Percentiles rank a stretch among this genome's conserved stretches.
Conservation (phyloP, 2,329 filamentous ascomycete genomes). For the Coccinonectria pachysandricola region DNA sequence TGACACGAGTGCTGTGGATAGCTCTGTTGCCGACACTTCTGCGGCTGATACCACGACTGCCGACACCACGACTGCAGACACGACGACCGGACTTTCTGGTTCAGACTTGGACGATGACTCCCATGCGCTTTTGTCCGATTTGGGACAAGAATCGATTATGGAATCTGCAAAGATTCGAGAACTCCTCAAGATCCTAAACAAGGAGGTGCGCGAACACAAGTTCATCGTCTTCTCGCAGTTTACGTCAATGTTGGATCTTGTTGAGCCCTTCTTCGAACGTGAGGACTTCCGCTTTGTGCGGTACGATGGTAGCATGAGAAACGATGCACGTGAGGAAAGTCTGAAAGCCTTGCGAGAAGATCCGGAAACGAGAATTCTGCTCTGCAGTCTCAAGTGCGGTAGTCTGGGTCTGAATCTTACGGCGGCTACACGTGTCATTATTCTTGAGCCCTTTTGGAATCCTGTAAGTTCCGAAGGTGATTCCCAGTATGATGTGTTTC, state of each 20-base stretch:
- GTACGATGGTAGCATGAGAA: conserved; percentile 92
- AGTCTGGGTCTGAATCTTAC: conserved; percentile 90
- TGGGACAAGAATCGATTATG: conserved; percentile 33
- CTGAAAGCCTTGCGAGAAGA: conserved; percentile 68
- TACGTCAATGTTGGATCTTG: conserved; percentile 93
- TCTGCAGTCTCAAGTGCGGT: conserved; percentile 91
- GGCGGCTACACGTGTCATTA: conserved; percentile 83
- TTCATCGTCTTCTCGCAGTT: conserved; percentile 99
- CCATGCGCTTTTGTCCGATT: conserved; percentile 14
- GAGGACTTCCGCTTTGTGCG: conserved; percentile 71
- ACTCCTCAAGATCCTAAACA: conserved; percentile 68
- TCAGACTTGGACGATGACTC: conserved; percentile 27
- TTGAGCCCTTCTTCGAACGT: conserved; percentile 78
- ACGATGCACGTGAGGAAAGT: conserved; percentile 82
- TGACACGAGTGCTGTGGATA: not conserved
- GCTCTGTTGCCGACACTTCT: conserved; percentile 6
- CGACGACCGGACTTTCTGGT: conserved; percentile 1
- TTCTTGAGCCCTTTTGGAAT: conserved; percentile 98
- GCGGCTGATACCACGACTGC: conserved; percentile 3
- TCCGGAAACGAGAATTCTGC: conserved; percentile 64
- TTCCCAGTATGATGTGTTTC: no score
- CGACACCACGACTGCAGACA: conserved; percentile 4
- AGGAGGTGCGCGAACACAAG: conserved; percentile 75
- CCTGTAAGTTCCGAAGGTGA: no score
- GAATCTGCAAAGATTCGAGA: conserved; percentile 88